phyloP scores from a whole-genome alignment of 2,329 filamentous ascomycete species.

The Penicillium sp. region DNA sequence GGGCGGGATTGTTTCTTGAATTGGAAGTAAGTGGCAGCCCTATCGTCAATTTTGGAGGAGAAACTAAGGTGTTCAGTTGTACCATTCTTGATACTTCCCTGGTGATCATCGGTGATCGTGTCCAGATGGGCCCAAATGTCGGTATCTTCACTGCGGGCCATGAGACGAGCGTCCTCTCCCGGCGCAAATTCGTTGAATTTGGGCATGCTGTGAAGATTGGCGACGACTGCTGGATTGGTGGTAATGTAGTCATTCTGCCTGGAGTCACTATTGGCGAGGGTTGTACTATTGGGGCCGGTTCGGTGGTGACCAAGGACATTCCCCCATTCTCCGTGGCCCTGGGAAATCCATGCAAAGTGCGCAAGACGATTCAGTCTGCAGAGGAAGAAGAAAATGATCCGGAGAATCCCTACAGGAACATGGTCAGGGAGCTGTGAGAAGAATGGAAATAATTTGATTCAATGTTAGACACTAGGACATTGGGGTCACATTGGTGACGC shows the following conservation, averaged over 20 bases:
- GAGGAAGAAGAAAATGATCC: conserved; percentile 24
- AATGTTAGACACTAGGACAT: background rate
- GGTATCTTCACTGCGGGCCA: conserved; percentile 55
- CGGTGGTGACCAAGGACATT: conserved; percentile 41
- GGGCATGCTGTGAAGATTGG: conserved; percentile 50
- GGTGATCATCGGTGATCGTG: conserved; percentile 54
- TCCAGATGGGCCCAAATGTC: conserved; percentile 55
- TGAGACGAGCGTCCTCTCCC: conserved; percentile 49
- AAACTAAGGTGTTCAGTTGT: conserved; percentile 45
- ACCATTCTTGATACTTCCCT: conserved; percentile 54
- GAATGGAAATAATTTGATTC: background rate
- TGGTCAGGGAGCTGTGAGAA: conserved; percentile 4
- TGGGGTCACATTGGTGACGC: background rate
- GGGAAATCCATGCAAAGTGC: conserved; percentile 22
- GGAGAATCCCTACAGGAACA: conserved; percentile 21
- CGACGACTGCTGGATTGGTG: conserved; percentile 51
- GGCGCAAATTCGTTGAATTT: conserved; percentile 52
- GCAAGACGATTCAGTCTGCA: conserved; percentile 18
- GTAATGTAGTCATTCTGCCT: conserved; percentile 44
- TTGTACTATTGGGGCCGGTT: conserved; percentile 40
- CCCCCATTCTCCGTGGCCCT: conserved; percentile 32
- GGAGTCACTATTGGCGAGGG: conserved; percentile 45
- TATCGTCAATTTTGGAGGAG: background rate
- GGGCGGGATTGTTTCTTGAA: conserved; percentile 34
- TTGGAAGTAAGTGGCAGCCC: conserved; percentile 25